These are phyloP conservation scores for Starmera dryadoides DNA, from an alignment of 805 yeast species.

Conservation along the genomic window DNA sequence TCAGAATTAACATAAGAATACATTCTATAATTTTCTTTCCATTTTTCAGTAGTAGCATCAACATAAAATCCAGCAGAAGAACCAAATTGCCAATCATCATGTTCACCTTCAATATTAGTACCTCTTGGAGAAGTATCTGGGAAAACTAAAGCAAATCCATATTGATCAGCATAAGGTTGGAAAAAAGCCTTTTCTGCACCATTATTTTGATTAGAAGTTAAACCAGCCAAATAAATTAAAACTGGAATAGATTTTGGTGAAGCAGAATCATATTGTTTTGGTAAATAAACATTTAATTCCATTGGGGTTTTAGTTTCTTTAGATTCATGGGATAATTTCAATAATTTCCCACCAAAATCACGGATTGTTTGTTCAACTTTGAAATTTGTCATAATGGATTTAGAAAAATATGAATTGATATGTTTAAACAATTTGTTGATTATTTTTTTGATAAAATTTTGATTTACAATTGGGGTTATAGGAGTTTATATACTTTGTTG, in stretches of 20 bases:
- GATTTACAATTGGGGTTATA: too few species aligned
- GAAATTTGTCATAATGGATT: constrained; percentile 7
- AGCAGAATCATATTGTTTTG: constrained; percentile 36
- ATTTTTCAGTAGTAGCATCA: constrained; percentile 72
- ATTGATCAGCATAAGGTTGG: constrained; percentile 70
- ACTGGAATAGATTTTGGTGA: constrained; percentile 51
- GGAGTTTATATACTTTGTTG: too few species aligned
- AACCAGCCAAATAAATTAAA: constrained; percentile 74
- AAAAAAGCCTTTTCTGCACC: constrained; percentile 91
- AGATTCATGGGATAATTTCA: constrained; percentile 74
- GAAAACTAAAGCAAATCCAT: constrained; percentile 82
- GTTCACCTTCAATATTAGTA: constrained; percentile 66
- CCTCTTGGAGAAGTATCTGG: constrained; percentile 98
- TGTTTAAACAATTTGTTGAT: too few species aligned
- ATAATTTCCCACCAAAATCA: constrained; percentile 68
- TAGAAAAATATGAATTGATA: too few species aligned
- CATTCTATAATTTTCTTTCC: constrained; percentile 74
- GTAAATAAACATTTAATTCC: constrained; percentile 82
- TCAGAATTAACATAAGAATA: constrained; percentile 75
- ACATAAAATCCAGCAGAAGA: constrained; percentile 94
- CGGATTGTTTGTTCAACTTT: constrained; percentile 20
- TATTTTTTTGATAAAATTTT: too few species aligned
- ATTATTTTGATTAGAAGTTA: constrained; percentile 90
- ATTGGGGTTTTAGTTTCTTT: constrained; percentile 55
- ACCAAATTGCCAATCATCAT: constrained; percentile 85